A percentile compares a stretch with the other conserved stretches of the same genome.
phyloP scores from a whole-genome alignment of 805 yeast genomes.

The Candida bentonensis region DNA sequence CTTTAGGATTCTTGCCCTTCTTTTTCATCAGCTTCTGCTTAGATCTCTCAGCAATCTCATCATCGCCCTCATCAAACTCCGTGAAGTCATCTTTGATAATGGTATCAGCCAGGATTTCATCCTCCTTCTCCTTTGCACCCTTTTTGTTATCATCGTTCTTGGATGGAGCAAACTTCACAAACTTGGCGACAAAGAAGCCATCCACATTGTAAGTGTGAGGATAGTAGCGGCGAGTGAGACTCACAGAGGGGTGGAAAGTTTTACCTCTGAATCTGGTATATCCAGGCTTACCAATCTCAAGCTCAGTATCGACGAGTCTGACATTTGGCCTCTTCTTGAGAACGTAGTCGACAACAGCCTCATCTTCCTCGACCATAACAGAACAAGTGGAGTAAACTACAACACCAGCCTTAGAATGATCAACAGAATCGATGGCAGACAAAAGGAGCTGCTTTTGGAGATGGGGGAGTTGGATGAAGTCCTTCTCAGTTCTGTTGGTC shows the following conservation, averaged over 20 bases:
- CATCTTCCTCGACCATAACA: conserved; percentile 96
- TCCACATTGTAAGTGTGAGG: conserved; percentile 98
- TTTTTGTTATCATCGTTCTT: conserved; percentile 76
- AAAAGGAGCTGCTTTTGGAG: conserved; percentile 85
- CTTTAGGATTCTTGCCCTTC: conserved; percentile 20
- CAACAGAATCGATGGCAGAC: conserved; percentile 95
- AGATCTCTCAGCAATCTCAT: conserved; percentile 56
- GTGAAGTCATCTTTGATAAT: conserved; percentile 81
- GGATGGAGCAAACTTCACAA: conserved; percentile 78
- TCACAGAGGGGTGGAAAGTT: conserved; percentile 62
- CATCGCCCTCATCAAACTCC: conserved; percentile 62
- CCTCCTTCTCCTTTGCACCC: conserved; percentile 80
- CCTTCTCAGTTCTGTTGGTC: conserved; percentile 86
- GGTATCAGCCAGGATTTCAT: conserved; percentile 44
- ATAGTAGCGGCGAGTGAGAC: conserved; percentile 84
- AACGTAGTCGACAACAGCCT: conserved; percentile 96
- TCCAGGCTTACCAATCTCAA: conserved; percentile 91
- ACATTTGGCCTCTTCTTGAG: conserved; percentile 93
- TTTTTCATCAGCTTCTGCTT: conserved; percentile 17
- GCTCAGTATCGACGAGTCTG: conserved; percentile 80
- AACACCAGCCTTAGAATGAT: conserved; percentile 76
- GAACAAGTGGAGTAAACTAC: conserved; percentile 98
- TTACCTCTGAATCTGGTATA: conserved; percentile 90
- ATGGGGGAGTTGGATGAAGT: conserved; percentile 92
- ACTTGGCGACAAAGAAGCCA: conserved; percentile 95